Conservation (phyloP, 108 stramenopile species). For the Conticribra guillardii region DNA sequence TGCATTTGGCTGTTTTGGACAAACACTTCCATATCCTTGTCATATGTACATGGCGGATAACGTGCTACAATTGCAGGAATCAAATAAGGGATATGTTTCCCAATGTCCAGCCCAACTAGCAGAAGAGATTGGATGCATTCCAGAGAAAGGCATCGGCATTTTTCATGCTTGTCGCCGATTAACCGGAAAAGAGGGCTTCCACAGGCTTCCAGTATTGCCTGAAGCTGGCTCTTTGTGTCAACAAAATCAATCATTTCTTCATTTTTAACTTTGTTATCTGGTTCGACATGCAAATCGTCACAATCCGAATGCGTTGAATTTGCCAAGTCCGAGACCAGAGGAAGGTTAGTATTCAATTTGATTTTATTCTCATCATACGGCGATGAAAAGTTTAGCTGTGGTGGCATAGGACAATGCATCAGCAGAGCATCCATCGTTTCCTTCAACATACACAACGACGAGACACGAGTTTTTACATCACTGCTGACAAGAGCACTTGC, state of each 20-base stretch:
- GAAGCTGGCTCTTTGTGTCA: slow-evolving; percentile 19
- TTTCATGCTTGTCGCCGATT: slow-evolving; percentile 37
- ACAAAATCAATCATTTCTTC: slow-evolving; percentile 1
- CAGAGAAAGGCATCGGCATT: slow-evolving; percentile 54
- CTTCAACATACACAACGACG: slow-evolving; percentile 31
- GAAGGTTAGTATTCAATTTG: slow-evolving; percentile 18
- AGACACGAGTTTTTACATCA: slow-evolving; percentile 23
- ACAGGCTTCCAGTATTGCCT: slow-evolving; percentile 35
- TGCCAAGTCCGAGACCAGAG: slow-evolving; percentile 55
- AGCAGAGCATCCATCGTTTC: slow-evolving; percentile 22
- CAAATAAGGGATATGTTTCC: slow-evolving; percentile 54
- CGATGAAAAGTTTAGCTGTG: slow-evolving; percentile 44
- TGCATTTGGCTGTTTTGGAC: slow-evolving; percentile 54
- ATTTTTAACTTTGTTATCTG: not conserved
- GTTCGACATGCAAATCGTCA: not conserved
- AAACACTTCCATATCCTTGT: slow-evolving; percentile 65
- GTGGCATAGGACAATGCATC: slow-evolving; percentile 8
- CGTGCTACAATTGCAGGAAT: slow-evolving; percentile 57
- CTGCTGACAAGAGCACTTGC: slow-evolving; percentile 28
- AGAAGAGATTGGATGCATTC: slow-evolving; percentile 39
- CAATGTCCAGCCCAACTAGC: slow-evolving; percentile 39
- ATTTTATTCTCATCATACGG: slow-evolving; percentile 38
- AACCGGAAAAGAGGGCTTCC: slow-evolving; percentile 40
- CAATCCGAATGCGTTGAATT: slow-evolving; percentile 15
- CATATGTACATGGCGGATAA: slow-evolving; percentile 46